Percentiles rank a stretch among this genome's conserved stretches.
Conservation (phyloP, 2,329 filamentous ascomycete genomes). For the Paecilomyces dactylethromorphus region DNA sequence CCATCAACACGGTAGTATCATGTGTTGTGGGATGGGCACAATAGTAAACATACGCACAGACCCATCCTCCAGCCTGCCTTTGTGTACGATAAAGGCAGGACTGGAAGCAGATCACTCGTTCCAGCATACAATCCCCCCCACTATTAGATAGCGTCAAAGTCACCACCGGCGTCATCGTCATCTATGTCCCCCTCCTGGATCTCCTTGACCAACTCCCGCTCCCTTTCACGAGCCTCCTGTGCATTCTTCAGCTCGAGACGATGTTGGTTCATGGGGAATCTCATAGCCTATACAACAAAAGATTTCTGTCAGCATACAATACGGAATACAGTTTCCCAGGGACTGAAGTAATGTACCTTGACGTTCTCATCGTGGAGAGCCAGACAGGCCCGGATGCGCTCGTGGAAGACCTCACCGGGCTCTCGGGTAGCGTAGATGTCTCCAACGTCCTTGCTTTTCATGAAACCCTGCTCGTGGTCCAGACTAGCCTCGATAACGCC, state of each 20-base stretch:
- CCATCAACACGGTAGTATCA: not conserved
- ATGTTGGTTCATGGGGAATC: conserved; percentile 99
- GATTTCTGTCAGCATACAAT: conserved; percentile 17
- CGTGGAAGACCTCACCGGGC: conserved; percentile 94
- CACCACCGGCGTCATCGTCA: conserved; percentile 89
- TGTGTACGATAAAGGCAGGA: not conserved
- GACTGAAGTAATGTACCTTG: conserved; percentile 56
- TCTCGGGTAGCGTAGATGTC: conserved; percentile 95
- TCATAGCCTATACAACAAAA: conserved; percentile 65
- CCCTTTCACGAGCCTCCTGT: conserved; percentile 92
- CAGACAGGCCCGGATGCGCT: conserved; percentile 87
- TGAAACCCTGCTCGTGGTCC: conserved; percentile 90
- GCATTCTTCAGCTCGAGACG: conserved; percentile 95
- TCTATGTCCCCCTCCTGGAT: conserved; percentile 97
- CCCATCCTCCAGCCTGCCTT: not conserved
- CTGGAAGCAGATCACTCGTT: not conserved
- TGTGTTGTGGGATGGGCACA: not conserved
- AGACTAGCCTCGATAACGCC: conserved; percentile 94
- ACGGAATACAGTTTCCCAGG: not conserved
- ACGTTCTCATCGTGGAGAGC: conserved; percentile 94
- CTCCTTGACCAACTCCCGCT: conserved; percentile 96
- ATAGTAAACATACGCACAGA: not conserved
- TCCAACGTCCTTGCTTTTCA: conserved; percentile 96
- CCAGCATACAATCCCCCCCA: conserved; percentile 2
- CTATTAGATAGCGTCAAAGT: conserved; percentile 87